Evolutionary conservation across 768 basidiomycete species (phyloP).

Genomic region (Tylopilus sp.): DNA sequence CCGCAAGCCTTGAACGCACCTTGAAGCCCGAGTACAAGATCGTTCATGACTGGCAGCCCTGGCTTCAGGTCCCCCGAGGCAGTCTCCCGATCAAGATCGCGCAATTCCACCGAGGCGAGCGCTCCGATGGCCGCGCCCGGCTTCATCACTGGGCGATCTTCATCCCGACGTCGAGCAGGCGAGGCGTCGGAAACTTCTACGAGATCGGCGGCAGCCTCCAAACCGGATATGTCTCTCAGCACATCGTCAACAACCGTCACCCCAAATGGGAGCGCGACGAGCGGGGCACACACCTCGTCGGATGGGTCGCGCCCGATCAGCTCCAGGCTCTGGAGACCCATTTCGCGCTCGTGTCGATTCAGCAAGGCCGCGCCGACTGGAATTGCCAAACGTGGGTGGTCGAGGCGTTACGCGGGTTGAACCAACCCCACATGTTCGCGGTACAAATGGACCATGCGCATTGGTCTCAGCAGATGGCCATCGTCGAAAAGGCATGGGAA

Average conservation of each 20-base stretch:
- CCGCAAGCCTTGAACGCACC: not conserved
- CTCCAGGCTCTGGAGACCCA: slow-evolving; percentile 5
- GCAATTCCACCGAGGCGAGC: slow-evolving; percentile 12
- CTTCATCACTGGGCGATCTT: slow-evolving; percentile 22
- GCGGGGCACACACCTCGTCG: slow-evolving; percentile 10
- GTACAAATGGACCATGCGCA: slow-evolving; percentile 14
- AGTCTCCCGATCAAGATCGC: slow-evolving; percentile 14
- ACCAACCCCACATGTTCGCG: slow-evolving; percentile 10
- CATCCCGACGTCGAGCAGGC: slow-evolving; percentile 16
- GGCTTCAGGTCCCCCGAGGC: slow-evolving; percentile 10
- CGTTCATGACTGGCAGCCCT: slow-evolving; percentile 3
- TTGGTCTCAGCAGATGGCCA: slow-evolving; percentile 13
- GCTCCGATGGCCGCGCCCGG: not conserved
- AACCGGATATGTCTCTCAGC: slow-evolving; percentile 12
- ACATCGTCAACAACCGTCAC: slow-evolving; percentile 16
- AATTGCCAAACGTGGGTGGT: slow-evolving; percentile 22
- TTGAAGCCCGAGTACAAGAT: slow-evolving; percentile 4
- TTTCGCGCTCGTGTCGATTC: slow-evolving; percentile 12
- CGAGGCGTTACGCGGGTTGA: slow-evolving; percentile 15
- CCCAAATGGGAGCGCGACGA: slow-evolving; percentile 11
- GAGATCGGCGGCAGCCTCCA: slow-evolving; percentile 12
- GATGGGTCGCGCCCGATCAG: slow-evolving; percentile 5
- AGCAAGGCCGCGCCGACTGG: slow-evolving; percentile 11
- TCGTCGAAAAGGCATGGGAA: slow-evolving; percentile 16
- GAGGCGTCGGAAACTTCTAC: slow-evolving; percentile 21